Evolutionary conservation across 2,329 filamentous ascomycete species (phyloP).

Genomic region (Monascus ruber): DNA sequence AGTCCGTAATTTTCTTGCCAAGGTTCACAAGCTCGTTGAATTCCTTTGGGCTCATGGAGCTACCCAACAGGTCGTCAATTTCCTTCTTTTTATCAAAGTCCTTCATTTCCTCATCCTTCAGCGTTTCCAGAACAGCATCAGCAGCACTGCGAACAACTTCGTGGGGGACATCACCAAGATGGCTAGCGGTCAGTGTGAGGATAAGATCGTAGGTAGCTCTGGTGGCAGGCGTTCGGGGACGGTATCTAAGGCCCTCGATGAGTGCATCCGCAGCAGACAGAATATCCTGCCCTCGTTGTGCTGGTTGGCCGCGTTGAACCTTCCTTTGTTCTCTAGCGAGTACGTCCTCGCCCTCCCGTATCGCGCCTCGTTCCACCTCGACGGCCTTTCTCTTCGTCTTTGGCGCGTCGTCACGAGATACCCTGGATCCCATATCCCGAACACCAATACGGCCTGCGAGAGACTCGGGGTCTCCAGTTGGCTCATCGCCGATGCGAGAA

Average conservation of each 20-base stretch:
- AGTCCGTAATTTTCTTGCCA: slow-evolving; percentile 98
- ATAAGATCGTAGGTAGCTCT: slow-evolving; percentile 91
- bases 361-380: slow-evolving; percentile 60
- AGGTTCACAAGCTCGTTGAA: slow-evolving; percentile 96
- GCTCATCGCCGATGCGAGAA: slow-evolving; percentile 82
- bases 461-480: slow-evolving; percentile 94
- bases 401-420: slow-evolving; percentile 66
- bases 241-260: slow-evolving; percentile 84
- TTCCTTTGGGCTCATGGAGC: slow-evolving; percentile 69
- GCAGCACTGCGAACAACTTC: slow-evolving; percentile 88
- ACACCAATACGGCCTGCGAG: slow-evolving; percentile 89
- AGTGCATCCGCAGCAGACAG: slow-evolving; percentile 73
- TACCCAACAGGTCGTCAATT: slow-evolving; percentile 85
- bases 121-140: slow-evolving; percentile 76
- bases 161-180: slow-evolving; percentile 84
- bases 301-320: slow-evolving; percentile 63
- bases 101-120: slow-evolving; percentile 93
- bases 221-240: slow-evolving; percentile 81
- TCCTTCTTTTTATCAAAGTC: slow-evolving; percentile 98
- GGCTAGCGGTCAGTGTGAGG: slow-evolving; percentile 75
- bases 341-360: slow-evolving; percentile 73
- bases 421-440: slow-evolving; percentile 82
- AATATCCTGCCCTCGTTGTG: slow-evolving; percentile 61
- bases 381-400: slow-evolving; percentile 64
- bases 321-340: slow-evolving; percentile 76